Conservation (phyloP, 345 rosid genomes). For the Odontarrhena argentea region DNA sequence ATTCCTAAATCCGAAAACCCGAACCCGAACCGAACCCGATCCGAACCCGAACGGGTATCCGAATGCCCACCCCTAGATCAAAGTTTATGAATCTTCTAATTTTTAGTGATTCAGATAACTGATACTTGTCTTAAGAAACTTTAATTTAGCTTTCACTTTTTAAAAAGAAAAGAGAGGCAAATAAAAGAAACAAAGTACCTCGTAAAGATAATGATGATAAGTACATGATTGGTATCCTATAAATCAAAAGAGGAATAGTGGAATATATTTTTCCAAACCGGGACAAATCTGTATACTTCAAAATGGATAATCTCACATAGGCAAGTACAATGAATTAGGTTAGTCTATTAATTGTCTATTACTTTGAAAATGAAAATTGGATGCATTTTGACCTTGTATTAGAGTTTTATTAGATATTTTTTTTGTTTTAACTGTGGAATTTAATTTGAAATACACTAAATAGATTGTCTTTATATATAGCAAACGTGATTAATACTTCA, state of each 20-base stretch:
- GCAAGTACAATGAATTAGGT: background rate
- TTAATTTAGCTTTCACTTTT: constrained; percentile 29
- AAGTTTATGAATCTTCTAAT: background rate
- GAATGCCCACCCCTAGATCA: too few relatives aligned
- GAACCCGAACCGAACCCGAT: too few relatives aligned
- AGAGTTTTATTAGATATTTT: background rate
- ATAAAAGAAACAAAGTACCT: constrained; percentile 26
- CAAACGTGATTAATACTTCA: too few relatives aligned
- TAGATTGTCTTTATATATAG: background rate
- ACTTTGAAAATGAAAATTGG: background rate
- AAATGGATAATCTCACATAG: background rate
- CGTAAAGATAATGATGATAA: constrained; percentile 43
- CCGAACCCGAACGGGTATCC: too few relatives aligned
- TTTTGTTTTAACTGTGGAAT: background rate
- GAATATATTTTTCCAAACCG: background rate
- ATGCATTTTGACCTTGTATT: background rate
- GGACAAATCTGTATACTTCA: constrained; percentile 8
- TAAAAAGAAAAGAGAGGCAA: constrained; percentile 28
- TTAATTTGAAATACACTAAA: background rate
- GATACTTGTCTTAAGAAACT: background rate
- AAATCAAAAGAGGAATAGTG: constrained; percentile 24
- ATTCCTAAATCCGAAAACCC: too few relatives aligned
- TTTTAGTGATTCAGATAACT: constrained; percentile 1
- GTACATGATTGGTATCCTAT: constrained; percentile 40
- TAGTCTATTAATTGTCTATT: constrained; percentile 1